phyloP scores from a whole-genome alignment of 179 eudicot genomes.

The Beta macrorhiza region DNA sequence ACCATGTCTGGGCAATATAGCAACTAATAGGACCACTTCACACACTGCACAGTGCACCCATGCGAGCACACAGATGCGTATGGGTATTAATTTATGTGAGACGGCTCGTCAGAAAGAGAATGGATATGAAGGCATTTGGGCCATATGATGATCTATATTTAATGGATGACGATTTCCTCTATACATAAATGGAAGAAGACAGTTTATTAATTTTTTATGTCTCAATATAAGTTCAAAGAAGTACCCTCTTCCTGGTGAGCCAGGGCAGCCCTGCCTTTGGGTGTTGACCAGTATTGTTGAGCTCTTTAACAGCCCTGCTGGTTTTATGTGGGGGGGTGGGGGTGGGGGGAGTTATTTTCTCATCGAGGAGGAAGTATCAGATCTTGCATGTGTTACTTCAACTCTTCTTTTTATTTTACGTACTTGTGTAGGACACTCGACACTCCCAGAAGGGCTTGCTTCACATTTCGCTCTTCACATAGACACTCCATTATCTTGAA shows the following conservation, averaged over 20 bases:
- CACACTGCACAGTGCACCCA: too few species aligned
- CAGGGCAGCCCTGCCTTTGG: not conserved
- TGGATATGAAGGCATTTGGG: not conserved
- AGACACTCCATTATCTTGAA: not conserved
- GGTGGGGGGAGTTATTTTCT: not conserved
- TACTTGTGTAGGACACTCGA: not conserved
- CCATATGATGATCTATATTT: not conserved
- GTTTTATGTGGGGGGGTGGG: not conserved
- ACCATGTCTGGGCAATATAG: not conserved
- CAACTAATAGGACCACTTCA: not conserved
- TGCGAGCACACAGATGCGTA: not conserved
- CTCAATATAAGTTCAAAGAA: not conserved
- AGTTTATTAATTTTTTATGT: too few species aligned
- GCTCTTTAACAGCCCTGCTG: not conserved
- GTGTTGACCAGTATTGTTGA: not conserved
- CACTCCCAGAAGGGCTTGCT: not conserved
- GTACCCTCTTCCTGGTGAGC: not conserved
- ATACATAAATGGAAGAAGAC: not conserved
- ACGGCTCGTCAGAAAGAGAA: not conserved
- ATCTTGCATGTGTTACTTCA: not conserved
- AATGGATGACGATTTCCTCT: not conserved
- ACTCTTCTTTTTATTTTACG: too few species aligned
- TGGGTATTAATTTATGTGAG: not conserved
- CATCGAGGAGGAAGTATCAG: not conserved
- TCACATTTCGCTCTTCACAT: not conserved